Percentiles rank a stretch among this genome's conserved stretches.
Evolutionary conservation across 2,329 filamentous ascomycete genomes (phyloP).

Genomic region (Aureobasidium leucospermi): DNA sequence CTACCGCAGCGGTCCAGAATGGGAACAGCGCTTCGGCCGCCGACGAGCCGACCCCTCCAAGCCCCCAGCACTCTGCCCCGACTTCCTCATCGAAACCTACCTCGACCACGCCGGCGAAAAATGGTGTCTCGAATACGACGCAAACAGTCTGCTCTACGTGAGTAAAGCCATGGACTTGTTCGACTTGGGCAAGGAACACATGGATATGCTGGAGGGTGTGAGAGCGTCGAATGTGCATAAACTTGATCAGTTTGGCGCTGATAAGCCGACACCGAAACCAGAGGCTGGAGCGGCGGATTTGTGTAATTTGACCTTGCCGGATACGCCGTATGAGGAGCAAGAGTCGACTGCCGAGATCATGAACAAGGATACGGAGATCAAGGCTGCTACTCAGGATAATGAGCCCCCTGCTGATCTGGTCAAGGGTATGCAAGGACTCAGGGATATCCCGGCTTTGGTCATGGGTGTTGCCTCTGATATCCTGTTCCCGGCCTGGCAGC

Average conservation of each 20-base stretch:
- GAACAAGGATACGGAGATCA: slow-evolving; percentile 24
- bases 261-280: slow-evolving; percentile 26
- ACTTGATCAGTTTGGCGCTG: slow-evolving; percentile 40
- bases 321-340: slow-evolving; percentile 80
- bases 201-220: slow-evolving; percentile 54
- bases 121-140: slow-evolving; percentile 92
- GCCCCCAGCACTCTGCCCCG: slow-evolving; percentile 87
- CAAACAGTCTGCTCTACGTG: slow-evolving; percentile 91
- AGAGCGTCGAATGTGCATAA: slow-evolving; percentile 54
- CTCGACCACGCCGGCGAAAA: slow-evolving; percentile 97
- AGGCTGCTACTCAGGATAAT: slow-evolving; percentile 14
- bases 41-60: slow-evolving; percentile 77
- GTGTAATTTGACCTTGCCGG: slow-evolving; percentile 78
- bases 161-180: slow-evolving; percentile 99
- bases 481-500: slow-evolving; percentile 95
- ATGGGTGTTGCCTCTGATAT: slow-evolving; percentile 95
- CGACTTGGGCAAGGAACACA: slow-evolving; percentile 70
- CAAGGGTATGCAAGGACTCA: slow-evolving; percentile 61
- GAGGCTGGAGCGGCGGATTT: slow-evolving; percentile 33
- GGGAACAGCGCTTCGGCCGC: slow-evolving; percentile 90
- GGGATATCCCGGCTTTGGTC: slow-evolving; percentile 74
- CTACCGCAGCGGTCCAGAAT: slow-evolving; percentile 92
- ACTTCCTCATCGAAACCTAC: slow-evolving; percentile 97
- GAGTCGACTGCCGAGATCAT: slow-evolving; percentile 39
- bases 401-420: slow-evolving; percentile 73